Conservation (phyloP, 2,329 filamentous ascomycete species). For the Botrytis deweyae region DNA sequence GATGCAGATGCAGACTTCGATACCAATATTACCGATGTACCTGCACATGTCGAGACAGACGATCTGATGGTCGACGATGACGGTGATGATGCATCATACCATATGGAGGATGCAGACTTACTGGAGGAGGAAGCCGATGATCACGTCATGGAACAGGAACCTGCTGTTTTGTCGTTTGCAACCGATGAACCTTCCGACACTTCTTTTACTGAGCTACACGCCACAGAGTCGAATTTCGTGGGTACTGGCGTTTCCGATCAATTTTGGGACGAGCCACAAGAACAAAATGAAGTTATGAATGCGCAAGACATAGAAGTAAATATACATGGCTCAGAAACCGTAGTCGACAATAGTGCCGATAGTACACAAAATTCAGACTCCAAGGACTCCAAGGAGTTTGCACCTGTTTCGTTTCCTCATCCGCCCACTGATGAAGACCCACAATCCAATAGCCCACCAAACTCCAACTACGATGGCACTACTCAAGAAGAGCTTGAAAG, state of each 20-base stretch:
- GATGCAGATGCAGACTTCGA: slow-evolving; percentile 39
- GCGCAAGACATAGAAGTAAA: slow-evolving; percentile 3
- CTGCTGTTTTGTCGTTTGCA: slow-evolving; percentile 25
- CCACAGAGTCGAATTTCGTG: slow-evolving; percentile 16
- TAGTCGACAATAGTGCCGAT: neutral
- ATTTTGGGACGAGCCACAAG: slow-evolving; percentile 14
- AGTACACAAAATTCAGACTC: neutral
- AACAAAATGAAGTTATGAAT: neutral
- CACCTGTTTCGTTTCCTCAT: slow-evolving; percentile 5
- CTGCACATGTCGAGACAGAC: slow-evolving; percentile 40
- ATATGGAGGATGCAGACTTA: slow-evolving; percentile 40
- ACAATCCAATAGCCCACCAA: slow-evolving; percentile 5
- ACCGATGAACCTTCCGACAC: slow-evolving; percentile 1
- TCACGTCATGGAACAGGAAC: slow-evolving; percentile 31
- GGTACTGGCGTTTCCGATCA: slow-evolving; percentile 10
- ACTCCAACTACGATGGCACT: neutral
- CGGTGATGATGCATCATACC: slow-evolving; percentile 41
- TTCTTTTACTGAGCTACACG: slow-evolving; percentile 10
- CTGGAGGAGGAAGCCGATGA: slow-evolving; percentile 31
- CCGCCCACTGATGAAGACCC: slow-evolving; percentile 4
- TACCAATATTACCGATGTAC: slow-evolving; percentile 16
- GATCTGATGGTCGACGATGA: slow-evolving; percentile 49
- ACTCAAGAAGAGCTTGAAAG: neutral
- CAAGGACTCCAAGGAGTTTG: neutral
- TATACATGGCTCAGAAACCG: slow-evolving; percentile 5